Percentiles rank a stretch among this genome's conserved stretches.
phyloP scores from a whole-genome alignment of 768 basidiomycete genomes.

The Pholiota microspora region DNA sequence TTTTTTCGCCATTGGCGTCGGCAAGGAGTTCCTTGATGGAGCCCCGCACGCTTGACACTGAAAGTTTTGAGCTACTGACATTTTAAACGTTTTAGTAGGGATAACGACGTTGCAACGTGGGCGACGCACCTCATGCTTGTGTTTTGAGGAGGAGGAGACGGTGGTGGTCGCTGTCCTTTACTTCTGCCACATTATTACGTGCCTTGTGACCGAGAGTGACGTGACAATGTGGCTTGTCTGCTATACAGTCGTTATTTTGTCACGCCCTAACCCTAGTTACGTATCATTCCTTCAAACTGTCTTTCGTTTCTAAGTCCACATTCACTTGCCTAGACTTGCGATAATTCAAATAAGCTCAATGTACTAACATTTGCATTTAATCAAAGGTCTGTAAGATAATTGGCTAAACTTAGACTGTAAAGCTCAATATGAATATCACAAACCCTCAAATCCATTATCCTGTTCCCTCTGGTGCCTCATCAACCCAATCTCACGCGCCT shows the following conservation, averaged over 20 bases:
- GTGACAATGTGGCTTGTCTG: conserved; percentile 8
- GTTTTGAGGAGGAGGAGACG: conserved; percentile 12
- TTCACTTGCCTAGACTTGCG: too few relatives aligned
- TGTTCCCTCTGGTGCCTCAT: too few relatives aligned
- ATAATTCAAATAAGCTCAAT: too few relatives aligned
- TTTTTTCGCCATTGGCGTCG: conserved; percentile 83
- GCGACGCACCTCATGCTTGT: conserved; percentile 12
- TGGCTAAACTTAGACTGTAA: too few relatives aligned
- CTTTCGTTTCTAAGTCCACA: too few relatives aligned
- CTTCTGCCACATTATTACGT: neutral
- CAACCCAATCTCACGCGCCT: too few relatives aligned
- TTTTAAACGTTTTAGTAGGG: conserved; percentile 6
- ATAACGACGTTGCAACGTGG: neutral
- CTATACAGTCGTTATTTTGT: conserved; percentile 4
- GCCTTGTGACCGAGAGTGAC: neutral
- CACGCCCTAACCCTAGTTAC: neutral
- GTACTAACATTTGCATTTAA: too few relatives aligned
- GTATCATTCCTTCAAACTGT: too few relatives aligned
- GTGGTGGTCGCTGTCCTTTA: conserved; percentile 2
- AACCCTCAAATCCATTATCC: too few relatives aligned
- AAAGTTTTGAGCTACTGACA: conserved; percentile 69
- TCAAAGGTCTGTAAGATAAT: too few relatives aligned
- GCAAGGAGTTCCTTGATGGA: conserved; percentile 89
- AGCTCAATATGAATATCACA: too few relatives aligned
- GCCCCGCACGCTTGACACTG: conserved; percentile 99